Evolutionary conservation across 495 filamentous ascomycete genomes (phyloP), one percentile per base, ranked within the genome.

Genomic region (Aspergillus nidulans): DNA sequence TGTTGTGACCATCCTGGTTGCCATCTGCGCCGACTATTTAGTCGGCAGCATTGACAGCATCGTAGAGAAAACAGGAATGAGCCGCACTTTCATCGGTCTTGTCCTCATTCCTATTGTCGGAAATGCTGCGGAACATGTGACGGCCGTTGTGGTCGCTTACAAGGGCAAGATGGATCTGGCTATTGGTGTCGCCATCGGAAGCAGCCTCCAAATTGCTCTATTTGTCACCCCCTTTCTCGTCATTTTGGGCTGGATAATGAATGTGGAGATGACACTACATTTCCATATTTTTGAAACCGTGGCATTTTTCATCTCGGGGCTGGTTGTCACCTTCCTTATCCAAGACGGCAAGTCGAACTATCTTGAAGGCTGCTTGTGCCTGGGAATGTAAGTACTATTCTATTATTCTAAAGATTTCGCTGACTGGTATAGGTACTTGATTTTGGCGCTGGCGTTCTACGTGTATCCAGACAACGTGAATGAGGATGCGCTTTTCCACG

Each of bases 161-260:
- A 95, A 95, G 74, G 81, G 95, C 70, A 98, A 98, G 80, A 98
- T 97, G 94, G 91, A 97, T 62, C 80, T 98, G 15, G 92, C 92
- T 16, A 89, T 98, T 72, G 88, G 89, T 16, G 92, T 97, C 20
- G 94, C 92, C 8, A 91, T 98, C 57, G 92, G 92, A 30, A 90
- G 85, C 63, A 90, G 87, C 67, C 85, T 98, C 75, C 92, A 98
- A 71, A 97, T 98, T 63, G 92, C 92, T 4, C 79, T 96, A 30
- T 85, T 96, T 28, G 90, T 97, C 26, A 97, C 92, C 1, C 92
- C 92, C 0, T 87, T 89, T 70, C 75, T 96, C 46, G 92, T 97
- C 49, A 88, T 97, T 56, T 77, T 97, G 3, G 92, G 92, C 51
- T 97, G 92, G 92, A 89, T 89, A 67, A 86, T 92, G 60, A 81